Evolutionary conservation across 306 rosid species (phyloP), one percentile per base, ranked within the genome.

Genomic region (Coriaria nepalensis): DNA sequence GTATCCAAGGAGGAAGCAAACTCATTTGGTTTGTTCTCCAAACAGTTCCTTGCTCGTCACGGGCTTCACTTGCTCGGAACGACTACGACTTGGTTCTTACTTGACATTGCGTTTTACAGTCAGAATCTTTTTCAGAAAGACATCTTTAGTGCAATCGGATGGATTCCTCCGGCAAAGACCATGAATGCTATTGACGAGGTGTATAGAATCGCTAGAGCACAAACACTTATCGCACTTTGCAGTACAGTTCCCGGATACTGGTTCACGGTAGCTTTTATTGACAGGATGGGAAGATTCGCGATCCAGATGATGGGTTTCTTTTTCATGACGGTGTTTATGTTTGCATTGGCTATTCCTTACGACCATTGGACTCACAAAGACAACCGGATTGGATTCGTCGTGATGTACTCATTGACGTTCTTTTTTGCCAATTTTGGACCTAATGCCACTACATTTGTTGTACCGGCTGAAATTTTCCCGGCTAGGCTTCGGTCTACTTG

Each of bases 241-340:
- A 71, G 95, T 32, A 75, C 93, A n/a, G 87, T 85, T 56, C 95
- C 93, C 0, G 95, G 93, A 7, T 80, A 85, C 35, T 80, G 95
- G 95, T 78, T 78, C 43, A 78, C 87, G 0, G 87, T 85, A 44
- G 78, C 73, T 6, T 37, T 85, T 5, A 81, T 85, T 44, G 93
- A 85, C 64, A 78, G 4, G 59, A 61, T 85, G 0, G 93, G 93
- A 59, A 70, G 95, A 37, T 85, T 85, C 57, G 8, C 73, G 0
- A 80, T 84, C 48, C 94, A 84, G 3, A 37, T 83, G 49, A 73
- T 80, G 74, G 94, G 94, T 0, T 85, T 85, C 73, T 85, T 78
- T 78, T 85, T 85, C 58, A 84, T 80, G 87, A 84, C 92, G 5
- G 63, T 75, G 13, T 78, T 84, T 9, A 80, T 80, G 87, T 80